Evolutionary conservation across 2,329 filamentous ascomycete species (phyloP), one percentile per base, ranked within the genome.

Genomic region (Pseudogymnoascus sp.): DNA sequence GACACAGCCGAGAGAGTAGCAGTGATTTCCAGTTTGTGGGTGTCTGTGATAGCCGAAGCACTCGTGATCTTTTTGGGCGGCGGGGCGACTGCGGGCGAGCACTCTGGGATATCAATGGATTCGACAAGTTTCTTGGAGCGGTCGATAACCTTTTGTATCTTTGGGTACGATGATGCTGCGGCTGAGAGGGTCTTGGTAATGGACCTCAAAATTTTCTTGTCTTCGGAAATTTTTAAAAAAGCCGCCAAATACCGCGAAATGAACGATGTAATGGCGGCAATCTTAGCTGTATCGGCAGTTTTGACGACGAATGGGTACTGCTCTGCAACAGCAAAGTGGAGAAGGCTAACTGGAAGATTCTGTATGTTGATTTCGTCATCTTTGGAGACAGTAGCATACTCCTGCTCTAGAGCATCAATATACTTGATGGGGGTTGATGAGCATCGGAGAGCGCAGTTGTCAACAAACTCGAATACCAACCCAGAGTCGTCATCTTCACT

Each of bases 361-460:
- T 75, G 63, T 65, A 63, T 67, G 42, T 72, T 67, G 47, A 69
- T 69, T 11, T 64, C 59, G 6, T 61, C 11, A 8, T 71, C 71
- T 2, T 68, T 68, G 16, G 73, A 67, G 1, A 77, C 68, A 47
- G 78, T 73, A 62, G 76, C 73, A 64, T 75, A 68, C 1, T 82
- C 67, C 42, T 84, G 80, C 62, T 86, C 81, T 26, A 90, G 74
- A 70, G 86, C 78, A 65, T 95, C 89, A 29, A 95, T 85, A 70
- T 96, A 93, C 72, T 91, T 96, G 70, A 96, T 87, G 0, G 91
- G 89, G 24, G 88, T 87, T 63, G 82, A 86, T 14, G 87, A 86
- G 68, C 90, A 90, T 24, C 93, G 85, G 31, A 85, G 85, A 61
- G 90, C 80, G 73, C 91, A 96, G 66, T 96, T 92, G 71, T 97